Conservation (phyloP, 176 grass and related monocot species). For the Juncus effusus region DNA sequence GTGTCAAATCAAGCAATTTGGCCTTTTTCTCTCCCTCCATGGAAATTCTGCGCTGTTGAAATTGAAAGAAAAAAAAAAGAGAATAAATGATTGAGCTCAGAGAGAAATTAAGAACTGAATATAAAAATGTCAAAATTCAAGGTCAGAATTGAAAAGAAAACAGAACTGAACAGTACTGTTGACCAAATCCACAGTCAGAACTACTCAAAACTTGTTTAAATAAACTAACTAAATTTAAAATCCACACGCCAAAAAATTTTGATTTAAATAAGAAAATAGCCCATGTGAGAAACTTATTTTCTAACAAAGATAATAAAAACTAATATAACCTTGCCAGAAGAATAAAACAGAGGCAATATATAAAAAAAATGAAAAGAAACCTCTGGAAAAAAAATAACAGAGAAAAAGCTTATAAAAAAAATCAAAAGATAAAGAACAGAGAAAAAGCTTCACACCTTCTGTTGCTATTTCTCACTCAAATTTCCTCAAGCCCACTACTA, state of each 20-base stretch:
- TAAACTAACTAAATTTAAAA: background rate
- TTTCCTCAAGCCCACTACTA: background rate
- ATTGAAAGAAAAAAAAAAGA: conserved; percentile 5
- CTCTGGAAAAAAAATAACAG: conserved; percentile 9
- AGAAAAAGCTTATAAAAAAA: background rate
- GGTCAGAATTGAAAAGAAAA: conserved; percentile 5
- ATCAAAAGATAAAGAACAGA: background rate
- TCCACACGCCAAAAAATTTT: conserved; percentile 3
- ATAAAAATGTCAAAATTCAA: background rate
- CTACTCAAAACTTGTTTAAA: background rate
- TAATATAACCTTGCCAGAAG: background rate
- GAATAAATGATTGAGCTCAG: background rate
- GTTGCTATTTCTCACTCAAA: background rate
- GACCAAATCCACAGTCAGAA: background rate
- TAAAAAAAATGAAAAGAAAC: background rate
- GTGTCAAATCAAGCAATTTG: conserved; percentile 74
- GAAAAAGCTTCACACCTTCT: conserved; percentile 24
- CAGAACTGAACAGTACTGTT: background rate
- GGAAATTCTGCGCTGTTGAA: conserved; percentile 20
- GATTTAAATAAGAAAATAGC: background rate
- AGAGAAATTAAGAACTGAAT: background rate
- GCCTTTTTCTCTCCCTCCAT: conserved; percentile 63
- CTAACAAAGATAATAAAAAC: too few relatives aligned
- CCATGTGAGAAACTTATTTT: too few relatives aligned
- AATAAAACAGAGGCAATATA: background rate